Conservation (phyloP, 805 yeast genomes). For the Ogataea pilisensis region DNA sequence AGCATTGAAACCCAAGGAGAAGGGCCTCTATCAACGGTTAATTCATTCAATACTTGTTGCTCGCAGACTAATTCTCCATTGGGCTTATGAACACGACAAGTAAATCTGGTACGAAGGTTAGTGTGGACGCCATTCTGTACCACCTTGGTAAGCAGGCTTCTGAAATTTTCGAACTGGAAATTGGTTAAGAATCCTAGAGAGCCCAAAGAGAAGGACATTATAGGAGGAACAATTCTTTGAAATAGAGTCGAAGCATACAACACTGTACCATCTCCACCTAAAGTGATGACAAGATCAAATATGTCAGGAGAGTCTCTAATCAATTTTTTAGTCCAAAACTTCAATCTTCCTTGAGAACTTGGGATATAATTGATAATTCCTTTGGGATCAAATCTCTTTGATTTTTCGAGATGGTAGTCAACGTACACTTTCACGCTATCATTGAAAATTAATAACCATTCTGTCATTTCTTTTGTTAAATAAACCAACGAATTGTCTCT, state of each 20-base stretch:
- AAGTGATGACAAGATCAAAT: conserved; percentile 76
- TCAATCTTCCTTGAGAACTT: conserved; percentile 41
- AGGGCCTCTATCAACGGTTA: conserved; percentile 92
- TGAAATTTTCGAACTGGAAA: conserved; percentile 72
- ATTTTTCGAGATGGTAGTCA: conserved; percentile 59
- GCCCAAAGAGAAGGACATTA: conserved; percentile 83
- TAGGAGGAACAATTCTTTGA: conserved; percentile 86
- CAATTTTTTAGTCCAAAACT: conserved; percentile 67
- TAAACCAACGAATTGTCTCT: conserved; percentile 74
- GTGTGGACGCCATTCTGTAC: conserved; percentile 69
- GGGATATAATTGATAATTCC: conserved; percentile 48
- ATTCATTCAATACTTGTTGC: conserved; percentile 82
- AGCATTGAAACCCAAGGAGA: conserved; percentile 87
- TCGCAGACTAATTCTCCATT: conserved; percentile 54
- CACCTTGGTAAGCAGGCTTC: conserved; percentile 51
- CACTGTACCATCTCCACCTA: conserved; percentile 98
- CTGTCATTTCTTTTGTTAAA: conserved; percentile 74
- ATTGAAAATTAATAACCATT: conserved; percentile 56
- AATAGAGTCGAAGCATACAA: conserved; percentile 82
- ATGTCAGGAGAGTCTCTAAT: conserved; percentile 42
- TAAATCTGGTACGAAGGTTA: conserved; percentile 81
- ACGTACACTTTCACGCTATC: conserved; percentile 50
- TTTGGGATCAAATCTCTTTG: conserved; percentile 58
- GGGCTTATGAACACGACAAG: conserved; percentile 64
- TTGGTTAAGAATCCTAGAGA: conserved; percentile 90